Evolutionary conservation across 352 stramenopile species (phyloP), one percentile per base, ranked within the genome.

Genomic region (Globisporangium acanthophoron): DNA sequence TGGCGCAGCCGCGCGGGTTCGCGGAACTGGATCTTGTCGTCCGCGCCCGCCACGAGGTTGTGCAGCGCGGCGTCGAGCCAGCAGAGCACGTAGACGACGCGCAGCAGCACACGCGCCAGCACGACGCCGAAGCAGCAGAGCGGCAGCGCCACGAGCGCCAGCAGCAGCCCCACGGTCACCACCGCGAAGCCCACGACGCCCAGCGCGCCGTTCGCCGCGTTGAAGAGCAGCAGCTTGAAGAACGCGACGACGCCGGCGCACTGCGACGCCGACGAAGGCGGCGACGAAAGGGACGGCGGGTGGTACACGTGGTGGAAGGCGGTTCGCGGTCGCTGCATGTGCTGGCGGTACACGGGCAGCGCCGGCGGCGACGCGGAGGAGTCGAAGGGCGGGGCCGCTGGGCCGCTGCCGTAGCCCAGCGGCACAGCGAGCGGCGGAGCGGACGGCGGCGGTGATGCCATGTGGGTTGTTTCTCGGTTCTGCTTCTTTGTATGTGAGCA

Each of bases 71-170:
- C 74, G 44, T 88, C 80, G 0, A 65, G 52, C 50, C 62, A 67
- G 47, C 68, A 74, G 43, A 80, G 54, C 45, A 69, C 73, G 50
- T 74, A 83, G 21, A 74, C 67, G 0, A 64, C 20, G 11, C 59
- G 68, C 33, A 89, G 45, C 27, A 87, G 50, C n/a, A 58, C 33
- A 16, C 74, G 65, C 46, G 83, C 80, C 43, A 88, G 61, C 11
- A 80, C 55, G 46, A 87, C 48, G 29, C 76, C 74, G n/a, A 74
- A 73, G 51, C 76, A 73, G 31, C 76, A 87, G 13, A 87, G 52
- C n/a, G 78, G 76, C 24, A 90, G 67, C 47, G 69, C 62, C 46
- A 70, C 33, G 21, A 80, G 44, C 11, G 67, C 43, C 33, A 83
- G 48, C 39, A 60, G 16, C 7, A 69, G 54, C 1, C 59, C 69